Percentiles rank a stretch among this genome's conserved stretches.
phyloP scores from a whole-genome alignment of 2,329 filamentous ascomycete species.

The Xylaria hypoxylon region DNA sequence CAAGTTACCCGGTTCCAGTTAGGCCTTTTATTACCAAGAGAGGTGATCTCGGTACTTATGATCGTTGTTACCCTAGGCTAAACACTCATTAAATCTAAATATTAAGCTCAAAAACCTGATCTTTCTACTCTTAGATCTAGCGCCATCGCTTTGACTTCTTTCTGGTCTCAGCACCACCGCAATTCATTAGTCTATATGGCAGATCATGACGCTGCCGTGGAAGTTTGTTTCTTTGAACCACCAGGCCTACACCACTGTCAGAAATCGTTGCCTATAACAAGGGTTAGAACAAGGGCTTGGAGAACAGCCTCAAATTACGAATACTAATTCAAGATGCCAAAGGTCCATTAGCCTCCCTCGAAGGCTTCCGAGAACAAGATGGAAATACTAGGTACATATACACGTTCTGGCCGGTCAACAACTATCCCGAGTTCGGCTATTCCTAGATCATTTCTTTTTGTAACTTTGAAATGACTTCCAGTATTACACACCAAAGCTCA shows the following conservation, averaged over 20 bases:
- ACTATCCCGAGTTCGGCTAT: too few relatives aligned
- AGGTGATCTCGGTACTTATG: not conserved
- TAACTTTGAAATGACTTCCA: too few relatives aligned
- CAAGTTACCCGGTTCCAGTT: not conserved
- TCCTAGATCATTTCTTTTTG: too few relatives aligned
- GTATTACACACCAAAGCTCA: too few relatives aligned
- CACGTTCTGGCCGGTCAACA: too few relatives aligned
- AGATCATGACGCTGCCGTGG: not conserved
- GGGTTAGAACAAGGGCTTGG: too few relatives aligned
- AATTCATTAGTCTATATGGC: not conserved
- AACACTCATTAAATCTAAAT: not conserved
- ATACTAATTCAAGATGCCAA: too few relatives aligned
- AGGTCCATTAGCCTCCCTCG: too few relatives aligned
- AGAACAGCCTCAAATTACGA: too few relatives aligned
- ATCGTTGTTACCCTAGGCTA: not conserved
- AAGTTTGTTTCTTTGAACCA: conserved; percentile 4
- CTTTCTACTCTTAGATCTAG: not conserved
- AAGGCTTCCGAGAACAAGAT: too few relatives aligned
- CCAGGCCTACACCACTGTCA: not conserved
- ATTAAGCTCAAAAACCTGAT: not conserved
- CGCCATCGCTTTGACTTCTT: conserved; percentile 2
- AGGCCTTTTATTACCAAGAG: not conserved
- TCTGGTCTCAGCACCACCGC: not conserved
- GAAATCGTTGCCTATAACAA: too few relatives aligned
- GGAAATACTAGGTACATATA: too few relatives aligned